Base-by-base conservation (phyloP, 2,329 filamentous ascomycete species). In the Fusarium hostae region DNA sequence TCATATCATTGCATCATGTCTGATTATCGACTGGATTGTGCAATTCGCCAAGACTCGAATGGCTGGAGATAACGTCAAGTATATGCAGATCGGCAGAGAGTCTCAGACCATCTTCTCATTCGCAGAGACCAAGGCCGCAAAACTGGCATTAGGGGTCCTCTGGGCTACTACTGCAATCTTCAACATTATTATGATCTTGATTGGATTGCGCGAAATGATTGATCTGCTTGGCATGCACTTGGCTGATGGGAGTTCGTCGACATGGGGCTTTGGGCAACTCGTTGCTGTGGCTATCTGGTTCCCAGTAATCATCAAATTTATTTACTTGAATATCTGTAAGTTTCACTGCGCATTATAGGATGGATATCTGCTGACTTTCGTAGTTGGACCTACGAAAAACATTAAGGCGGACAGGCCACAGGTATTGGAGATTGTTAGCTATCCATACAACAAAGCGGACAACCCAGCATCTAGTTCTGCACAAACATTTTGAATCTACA, bases 281-380 rank as follows among this genome's bases (percentile, higher is more conserved):
- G 51, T 65, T 18, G 63, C 63, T 12, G 50, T 66, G 4, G 60
- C 63, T 7, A 59, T 66, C 7, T 66, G 60, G 51, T 66, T 59
- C 0, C 63, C 44, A 2, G 51, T 66, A 1, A 32, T 26, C 4
- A 35, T 59, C 6, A 66, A 59, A 22, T 51, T 66, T 10, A 0
- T 66, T 2, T 22, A 10, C 4, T 18, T 65, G 1, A 64, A 20
- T 9, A 39, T 64, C 6, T 37, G 41, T 48, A 22, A 48, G 44
- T 28, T 1, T 2, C 3, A 2, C 11, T 2, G 4, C 4, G 4
- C 1, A 0, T 0, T 2, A 9, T 16, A 13, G 1, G 0, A 20
- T 6, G 2, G 0, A 24, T 6, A 4, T 12, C 20, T 16, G 12
- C 59, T 65, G 10, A 64, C 10, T 1, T 18, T 3, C 3, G 2